phyloP scores from a whole-genome alignment of 1,284 basidiomycete genomes.

The Phlebopus sp. region DNA sequence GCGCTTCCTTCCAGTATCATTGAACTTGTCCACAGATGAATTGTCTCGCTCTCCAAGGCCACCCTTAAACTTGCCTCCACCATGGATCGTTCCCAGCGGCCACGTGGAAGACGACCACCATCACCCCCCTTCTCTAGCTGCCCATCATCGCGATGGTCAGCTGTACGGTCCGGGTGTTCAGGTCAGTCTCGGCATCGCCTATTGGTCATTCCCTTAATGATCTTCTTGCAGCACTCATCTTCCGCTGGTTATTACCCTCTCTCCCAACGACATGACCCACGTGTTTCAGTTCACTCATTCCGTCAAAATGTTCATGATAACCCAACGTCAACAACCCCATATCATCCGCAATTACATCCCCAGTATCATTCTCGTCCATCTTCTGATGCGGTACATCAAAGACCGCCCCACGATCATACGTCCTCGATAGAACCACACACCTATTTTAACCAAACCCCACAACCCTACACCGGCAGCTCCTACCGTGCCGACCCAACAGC shows the following conservation, averaged over 20 bases:
- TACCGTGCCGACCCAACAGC: conserved; percentile 6
- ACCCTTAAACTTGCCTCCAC: conserved; percentile 37
- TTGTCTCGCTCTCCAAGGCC: conserved; percentile 38
- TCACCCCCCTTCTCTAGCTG: conserved; percentile 23
- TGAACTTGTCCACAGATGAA: conserved; percentile 37
- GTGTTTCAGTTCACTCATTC: conserved; percentile 16
- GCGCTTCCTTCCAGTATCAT: neutral
- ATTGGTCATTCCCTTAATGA: conserved; percentile 9
- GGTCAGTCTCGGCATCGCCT: conserved; percentile 13
- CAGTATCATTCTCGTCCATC: conserved; percentile 28
- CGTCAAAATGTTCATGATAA: conserved; percentile 16
- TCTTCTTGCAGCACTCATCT: conserved; percentile 19
- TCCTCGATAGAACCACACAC: conserved; percentile 22
- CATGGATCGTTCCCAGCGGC: conserved; percentile 38
- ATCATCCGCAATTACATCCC: conserved; percentile 22
- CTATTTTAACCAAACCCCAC: conserved; percentile 23
- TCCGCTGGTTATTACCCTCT: conserved; percentile 21
- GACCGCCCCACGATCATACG: conserved; percentile 29
- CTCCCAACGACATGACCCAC: conserved; percentile 28
- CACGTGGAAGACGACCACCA: conserved; percentile 26
- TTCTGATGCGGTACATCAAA: conserved; percentile 27
- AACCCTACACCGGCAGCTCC: conserved; percentile 21
- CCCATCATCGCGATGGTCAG: conserved; percentile 23
- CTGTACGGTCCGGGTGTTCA: conserved; percentile 32
- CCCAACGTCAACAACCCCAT: conserved; percentile 18